phyloP scores from a whole-genome alignment of 805 yeast genomes.

The Monosporozyma solicola region DNA sequence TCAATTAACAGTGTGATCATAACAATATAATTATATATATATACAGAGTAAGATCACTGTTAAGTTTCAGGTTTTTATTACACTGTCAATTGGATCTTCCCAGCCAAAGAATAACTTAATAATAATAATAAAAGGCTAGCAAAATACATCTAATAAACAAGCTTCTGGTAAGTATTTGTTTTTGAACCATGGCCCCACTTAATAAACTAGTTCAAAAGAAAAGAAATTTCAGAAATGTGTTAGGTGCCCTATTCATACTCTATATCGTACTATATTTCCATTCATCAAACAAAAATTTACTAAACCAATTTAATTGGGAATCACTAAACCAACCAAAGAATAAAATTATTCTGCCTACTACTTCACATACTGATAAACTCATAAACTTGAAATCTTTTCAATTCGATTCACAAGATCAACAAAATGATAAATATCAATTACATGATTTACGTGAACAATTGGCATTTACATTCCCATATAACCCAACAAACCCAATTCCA shows the following conservation, averaged over 20 bases:
- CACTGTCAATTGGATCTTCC: not conserved
- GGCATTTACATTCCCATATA: constrained; percentile 68
- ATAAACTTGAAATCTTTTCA: constrained; percentile 13
- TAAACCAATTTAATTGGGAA: not conserved
- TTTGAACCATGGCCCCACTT: not conserved
- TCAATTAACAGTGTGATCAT: too few relatives aligned
- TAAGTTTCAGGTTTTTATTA: too few relatives aligned
- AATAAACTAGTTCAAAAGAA: not conserved
- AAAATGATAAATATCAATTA: not conserved
- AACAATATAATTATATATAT: not conserved
- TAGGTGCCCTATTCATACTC: not conserved
- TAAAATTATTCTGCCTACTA: constrained; percentile 17
- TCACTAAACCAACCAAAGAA: not conserved
- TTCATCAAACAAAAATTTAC: not conserved
- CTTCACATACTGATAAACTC: constrained; percentile 13
- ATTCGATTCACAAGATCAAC: not conserved
- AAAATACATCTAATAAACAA: too few relatives aligned
- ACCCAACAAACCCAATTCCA: constrained; percentile 54
- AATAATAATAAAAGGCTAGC: too few relatives aligned
- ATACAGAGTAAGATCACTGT: too few relatives aligned
- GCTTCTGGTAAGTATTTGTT: not conserved
- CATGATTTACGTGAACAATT: constrained; percentile 38
- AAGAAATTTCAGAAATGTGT: not conserved
- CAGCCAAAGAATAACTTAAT: too few relatives aligned
- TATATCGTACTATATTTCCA: not conserved